Percentiles rank a stretch among this genome's conserved stretches.
These are phyloP conservation scores for Cicer bijugum DNA, from an alignment of 306 rosid species.

Conservation along the genomic window DNA sequence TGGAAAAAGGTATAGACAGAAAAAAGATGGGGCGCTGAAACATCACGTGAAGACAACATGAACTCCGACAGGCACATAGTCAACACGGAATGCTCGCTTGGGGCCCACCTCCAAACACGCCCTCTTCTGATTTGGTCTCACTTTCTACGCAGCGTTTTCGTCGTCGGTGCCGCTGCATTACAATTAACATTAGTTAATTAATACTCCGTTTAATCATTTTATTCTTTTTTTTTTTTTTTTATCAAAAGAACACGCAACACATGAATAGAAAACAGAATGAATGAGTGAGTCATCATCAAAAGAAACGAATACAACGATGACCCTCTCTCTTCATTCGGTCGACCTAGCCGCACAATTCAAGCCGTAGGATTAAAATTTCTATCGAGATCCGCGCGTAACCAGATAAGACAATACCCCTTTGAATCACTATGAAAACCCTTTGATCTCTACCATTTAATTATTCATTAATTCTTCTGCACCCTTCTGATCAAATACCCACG, in stretches of 20 bases:
- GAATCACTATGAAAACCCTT: neutral
- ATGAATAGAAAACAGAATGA: neutral
- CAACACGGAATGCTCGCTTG: conserved; percentile 52
- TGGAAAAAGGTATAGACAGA: conserved; percentile 13
- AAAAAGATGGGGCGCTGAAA: conserved; percentile 54
- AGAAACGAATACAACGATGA: neutral
- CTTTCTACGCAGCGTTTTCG: conserved; percentile 49
- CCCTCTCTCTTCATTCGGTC: neutral
- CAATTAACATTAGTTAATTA: neutral
- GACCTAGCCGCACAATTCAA: neutral
- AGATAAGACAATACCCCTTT: conserved; percentile 28
- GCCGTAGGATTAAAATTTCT: conserved; percentile 44
- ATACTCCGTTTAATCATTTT: neutral
- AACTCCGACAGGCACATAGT: conserved; percentile 69
- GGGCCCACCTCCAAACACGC: conserved; percentile 50
- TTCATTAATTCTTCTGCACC: neutral
- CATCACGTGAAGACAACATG: conserved; percentile 70
- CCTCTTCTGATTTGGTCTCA: conserved; percentile 52
- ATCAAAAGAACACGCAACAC: conserved; percentile 2
- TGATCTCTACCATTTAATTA: too few species aligned
- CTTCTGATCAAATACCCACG: conserved; percentile 36
- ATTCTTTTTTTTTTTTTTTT: neutral
- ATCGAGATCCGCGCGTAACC: conserved; percentile 36
- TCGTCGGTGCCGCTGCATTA: conserved; percentile 68
- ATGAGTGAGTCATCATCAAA: neutral